Percentiles rank a stretch among this genome's conserved stretches.
phyloP scores from a whole-genome alignment of 2,329 filamentous ascomycete species.

The Aspergillus hiratsukae region DNA sequence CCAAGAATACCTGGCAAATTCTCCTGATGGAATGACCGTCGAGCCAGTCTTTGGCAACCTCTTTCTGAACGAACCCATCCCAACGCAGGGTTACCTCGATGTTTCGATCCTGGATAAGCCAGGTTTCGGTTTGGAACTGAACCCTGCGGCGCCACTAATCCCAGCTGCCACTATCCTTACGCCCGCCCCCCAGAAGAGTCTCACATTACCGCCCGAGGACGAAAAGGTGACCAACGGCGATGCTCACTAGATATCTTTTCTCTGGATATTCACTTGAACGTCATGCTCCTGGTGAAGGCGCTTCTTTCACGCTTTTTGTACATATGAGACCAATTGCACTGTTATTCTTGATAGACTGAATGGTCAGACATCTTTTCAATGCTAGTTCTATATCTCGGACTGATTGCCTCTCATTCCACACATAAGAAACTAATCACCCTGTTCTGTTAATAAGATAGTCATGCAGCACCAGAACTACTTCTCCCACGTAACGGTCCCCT shows the following conservation, averaged over 20 bases:
- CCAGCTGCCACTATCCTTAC: slow-evolving; percentile 69
- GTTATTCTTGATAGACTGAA: slow-evolving; percentile 3
- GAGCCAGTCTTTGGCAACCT: slow-evolving; percentile 88
- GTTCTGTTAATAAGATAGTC: not conserved
- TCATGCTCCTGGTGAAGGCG: not conserved
- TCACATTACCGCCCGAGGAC: slow-evolving; percentile 32
- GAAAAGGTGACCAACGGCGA: slow-evolving; percentile 20
- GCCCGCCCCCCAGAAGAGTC: slow-evolving; percentile 52
- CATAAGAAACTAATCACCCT: not conserved
- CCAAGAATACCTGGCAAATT: slow-evolving; percentile 94
- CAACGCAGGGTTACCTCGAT: slow-evolving; percentile 74
- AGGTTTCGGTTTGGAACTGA: slow-evolving; percentile 84
- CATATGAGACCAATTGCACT: slow-evolving; percentile 3
- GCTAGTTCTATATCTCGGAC: not conserved
- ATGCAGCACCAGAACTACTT: no score
- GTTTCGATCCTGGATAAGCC: slow-evolving; percentile 78
- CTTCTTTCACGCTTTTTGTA: not conserved
- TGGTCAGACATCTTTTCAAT: not conserved
- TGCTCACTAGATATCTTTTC: slow-evolving; percentile 4
- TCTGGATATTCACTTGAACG: not conserved
- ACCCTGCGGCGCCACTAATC: slow-evolving; percentile 74
- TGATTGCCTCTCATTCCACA: not conserved
- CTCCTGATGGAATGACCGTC: slow-evolving; percentile 82
- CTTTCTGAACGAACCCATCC: slow-evolving; percentile 87
- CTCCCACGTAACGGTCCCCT: not conserved